Percentiles rank a stretch among this genome's conserved stretches.
Evolutionary conservation across 2,329 filamentous ascomycete genomes (phyloP).

Genomic region (Phyllosticta paracitricarpa): DNA sequence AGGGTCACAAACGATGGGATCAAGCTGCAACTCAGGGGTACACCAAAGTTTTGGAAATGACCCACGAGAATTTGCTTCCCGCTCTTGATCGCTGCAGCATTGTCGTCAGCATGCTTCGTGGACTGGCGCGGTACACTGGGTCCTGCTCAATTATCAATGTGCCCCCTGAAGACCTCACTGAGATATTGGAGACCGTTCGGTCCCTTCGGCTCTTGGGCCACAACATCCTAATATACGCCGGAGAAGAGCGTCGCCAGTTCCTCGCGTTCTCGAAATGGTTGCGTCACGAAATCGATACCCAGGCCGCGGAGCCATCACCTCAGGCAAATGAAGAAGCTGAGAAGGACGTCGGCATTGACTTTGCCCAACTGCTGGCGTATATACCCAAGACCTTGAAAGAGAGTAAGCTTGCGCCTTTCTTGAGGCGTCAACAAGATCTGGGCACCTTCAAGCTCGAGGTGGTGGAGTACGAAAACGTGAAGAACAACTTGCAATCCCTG

Average conservation of each 20-base stretch:
- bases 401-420: slow-evolving; percentile 55
- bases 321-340: slow-evolving; percentile 62
- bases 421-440: slow-evolving; percentile 33
- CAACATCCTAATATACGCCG: slow-evolving; percentile 58
- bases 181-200: slow-evolving; percentile 56
- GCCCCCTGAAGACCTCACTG: slow-evolving; percentile 28
- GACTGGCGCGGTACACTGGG: slow-evolving; percentile 72
- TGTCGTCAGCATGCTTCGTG: slow-evolving; percentile 71
- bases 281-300: slow-evolving; percentile 68
- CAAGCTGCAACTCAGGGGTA: slow-evolving; percentile 73
- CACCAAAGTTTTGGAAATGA: slow-evolving; percentile 62
- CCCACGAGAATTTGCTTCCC: slow-evolving; percentile 82
- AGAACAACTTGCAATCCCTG: slow-evolving; percentile 25
- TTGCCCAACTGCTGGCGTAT: slow-evolving; percentile 63
- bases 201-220: slow-evolving; percentile 68
- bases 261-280: slow-evolving; percentile 74
- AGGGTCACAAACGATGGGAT: slow-evolving; percentile 94
- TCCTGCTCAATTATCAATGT: slow-evolving; percentile 51
- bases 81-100: slow-evolving; percentile 75
- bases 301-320: slow-evolving; percentile 53
- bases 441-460: slow-evolving; percentile 8
- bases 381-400: slow-evolving; percentile 59
- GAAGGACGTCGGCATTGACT: slow-evolving; percentile 66
- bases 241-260: slow-evolving; percentile 72
- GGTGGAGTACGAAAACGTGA: slow-evolving; percentile 21